Evolutionary conservation across 129 eudicot genomes (phyloP), one percentile per base, ranked within the genome.

Genomic region (Smallanthus sonchifolius): DNA sequence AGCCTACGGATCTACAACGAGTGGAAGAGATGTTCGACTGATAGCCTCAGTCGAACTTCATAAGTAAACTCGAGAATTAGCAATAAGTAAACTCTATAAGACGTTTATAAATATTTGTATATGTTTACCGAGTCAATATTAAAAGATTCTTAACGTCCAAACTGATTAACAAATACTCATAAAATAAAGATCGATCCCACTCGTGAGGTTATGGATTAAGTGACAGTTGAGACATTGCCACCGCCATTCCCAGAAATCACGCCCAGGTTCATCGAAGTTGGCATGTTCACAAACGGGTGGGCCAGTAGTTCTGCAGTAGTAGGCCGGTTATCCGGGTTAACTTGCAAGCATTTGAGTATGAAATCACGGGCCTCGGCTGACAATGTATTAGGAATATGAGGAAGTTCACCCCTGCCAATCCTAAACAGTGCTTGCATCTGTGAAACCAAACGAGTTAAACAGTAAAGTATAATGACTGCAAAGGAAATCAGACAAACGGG

Each of bases 401-500:
- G 94, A 42, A 66, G 91, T 38, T 69, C 72, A 60, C 91, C 90
- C 56, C 20, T 74, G 43, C 91, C 87, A 37, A 85, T 87, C 44
- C 72, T 81, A 77, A 81, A 85, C 36, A 90, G 32, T 28, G 96
- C 94, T 80, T 68, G 86, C 90, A 87, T 81, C 92, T 90, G 85
- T 6, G 43, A 24, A 43, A 77, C 14, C 45, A 30, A 54, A 48
- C 0, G 37, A 68, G 59, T 44, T 13, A 4, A 35, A 36, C 11
- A 10, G 4, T 8, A 13, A 30, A 62, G n/a, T n/a, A n/a, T n/a
- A n/a, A n/a, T n/a, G n/a, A n/a, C n/a, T n/a, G n/a, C n/a, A n/a
- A n/a, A n/a, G n/a, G n/a, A n/a, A n/a, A n/a, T n/a, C n/a, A n/a
- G n/a, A n/a, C n/a, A n/a, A n/a, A n/a, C n/a, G n/a, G n/a, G n/a